Evolutionary conservation across 2,329 filamentous ascomycete species (phyloP), one percentile per base, ranked within the genome.

Genomic region (Trichothecium sympodiale): DNA sequence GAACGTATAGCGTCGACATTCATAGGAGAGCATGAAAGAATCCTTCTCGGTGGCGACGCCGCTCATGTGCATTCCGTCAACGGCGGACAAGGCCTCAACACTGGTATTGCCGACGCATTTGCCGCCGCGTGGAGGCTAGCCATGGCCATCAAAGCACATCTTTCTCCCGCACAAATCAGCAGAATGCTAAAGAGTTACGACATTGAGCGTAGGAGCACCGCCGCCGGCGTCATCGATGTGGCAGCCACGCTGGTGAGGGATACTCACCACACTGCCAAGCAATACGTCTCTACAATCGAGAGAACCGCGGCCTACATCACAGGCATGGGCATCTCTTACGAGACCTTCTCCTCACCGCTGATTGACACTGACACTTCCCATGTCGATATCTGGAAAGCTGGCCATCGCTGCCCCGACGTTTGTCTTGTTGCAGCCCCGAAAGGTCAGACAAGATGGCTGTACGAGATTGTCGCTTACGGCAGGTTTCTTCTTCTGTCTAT

Each of bases 81-180:
- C 26, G 64, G 33, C 41, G 55, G 52, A 0, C 49, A 52, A 2
- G 55, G 56, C 0, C 46, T 51, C 14, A 59, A 58, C 39, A 51
- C 51, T 5, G 56, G 50, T 1, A 51, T 59, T 8, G 45, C 51
- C 9, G 62, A 66, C 37, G 61, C 52, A 6, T 25, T 25, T 25
- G 20, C 20, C 30, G 47, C 76, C 1, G 62, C 61, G 8, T 76
- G 71, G 70, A 71, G 73, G 26, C 45, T 74, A 0, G 59, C 48
- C 5, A 34, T 43, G 2, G 50, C 51, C 1, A 26, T 54, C 8
- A 52, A 45, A 49, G 12, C 41, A 49, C 34, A 35, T 7, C 41
- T 58, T 16, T 37, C 39, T 14, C 36, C 41, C 2, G 47, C 36
- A 3, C 46, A 42, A 2, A 49, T 38, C 1, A 35, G 44, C 1